These are phyloP conservation scores for Kodamaea sp. DNA, from an alignment of 1,139 yeast species.

Conservation along the genomic window DNA sequence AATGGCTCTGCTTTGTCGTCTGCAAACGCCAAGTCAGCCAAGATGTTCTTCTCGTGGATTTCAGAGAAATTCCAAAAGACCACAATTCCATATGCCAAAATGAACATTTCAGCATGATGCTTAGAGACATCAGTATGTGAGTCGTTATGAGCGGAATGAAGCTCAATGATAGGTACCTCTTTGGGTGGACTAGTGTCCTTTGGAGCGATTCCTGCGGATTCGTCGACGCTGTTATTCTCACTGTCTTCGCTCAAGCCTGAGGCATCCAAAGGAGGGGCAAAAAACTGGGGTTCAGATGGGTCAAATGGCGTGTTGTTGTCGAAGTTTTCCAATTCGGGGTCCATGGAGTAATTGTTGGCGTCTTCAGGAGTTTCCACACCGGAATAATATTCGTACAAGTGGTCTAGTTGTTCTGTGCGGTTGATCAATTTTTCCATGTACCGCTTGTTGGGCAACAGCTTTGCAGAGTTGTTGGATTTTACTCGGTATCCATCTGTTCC, in stretches of 20 bases:
- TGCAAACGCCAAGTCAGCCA: conserved; percentile 90
- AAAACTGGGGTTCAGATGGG: conserved; percentile 52
- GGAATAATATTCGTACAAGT: conserved; percentile 86
- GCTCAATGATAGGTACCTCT: conserved; percentile 3
- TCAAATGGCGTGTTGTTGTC: conserved; percentile 43
- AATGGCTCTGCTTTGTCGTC: conserved; percentile 47
- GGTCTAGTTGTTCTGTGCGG: conserved; percentile 81
- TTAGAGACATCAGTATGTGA: conserved; percentile 53
- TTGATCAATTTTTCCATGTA: conserved; percentile 78
- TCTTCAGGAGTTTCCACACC: conserved; percentile 75
- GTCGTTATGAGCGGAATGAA: conserved; percentile 7
- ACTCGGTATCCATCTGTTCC: conserved; percentile 86
- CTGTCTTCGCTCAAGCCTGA: conserved; percentile 19
- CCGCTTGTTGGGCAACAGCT: conserved; percentile 59
- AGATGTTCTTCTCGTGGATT: conserved; percentile 84
- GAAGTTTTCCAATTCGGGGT: conserved; percentile 43
- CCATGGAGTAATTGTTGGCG: conserved; percentile 57
- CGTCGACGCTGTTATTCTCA: conserved; percentile 10
- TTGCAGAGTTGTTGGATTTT: conserved; percentile 73
- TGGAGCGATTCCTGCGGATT: not conserved
- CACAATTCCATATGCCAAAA: conserved; percentile 88
- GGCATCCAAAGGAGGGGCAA: conserved; percentile 42
- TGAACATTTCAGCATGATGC: conserved; percentile 86
- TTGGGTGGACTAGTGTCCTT: conserved; percentile 3
- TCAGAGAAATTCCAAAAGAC: conserved; percentile 97